These are phyloP conservation scores for Labyrinthula sp. DNA, from an alignment of 352 stramenopile genomes.

Conservation along the genomic window DNA sequence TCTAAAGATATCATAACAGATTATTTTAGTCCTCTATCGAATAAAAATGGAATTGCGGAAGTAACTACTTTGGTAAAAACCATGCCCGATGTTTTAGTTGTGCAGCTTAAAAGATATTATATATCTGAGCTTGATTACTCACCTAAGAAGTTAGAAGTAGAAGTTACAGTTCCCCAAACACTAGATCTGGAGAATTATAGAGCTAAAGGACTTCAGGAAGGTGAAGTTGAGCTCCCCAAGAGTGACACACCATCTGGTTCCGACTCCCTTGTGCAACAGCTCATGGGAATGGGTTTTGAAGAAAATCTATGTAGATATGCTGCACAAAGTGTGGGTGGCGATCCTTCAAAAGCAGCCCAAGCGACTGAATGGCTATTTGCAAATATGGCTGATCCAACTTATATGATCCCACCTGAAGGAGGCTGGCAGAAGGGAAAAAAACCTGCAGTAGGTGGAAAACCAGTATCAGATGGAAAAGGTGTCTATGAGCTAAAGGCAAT, in stretches of 20 bases:
- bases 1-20: conserved; percentile 69
- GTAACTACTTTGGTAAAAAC: conserved; percentile 44
- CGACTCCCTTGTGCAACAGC: conserved; percentile 66
- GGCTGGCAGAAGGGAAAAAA: too few relatives aligned
- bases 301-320: conserved; percentile 90
- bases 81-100: conserved; percentile 81
- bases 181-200: conserved; percentile 61
- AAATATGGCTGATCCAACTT: conserved; percentile 54
- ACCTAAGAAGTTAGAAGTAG: conserved; percentile 86
- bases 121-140: conserved; percentile 80
- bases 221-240: conserved; percentile 30
- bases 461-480: conserved; percentile 50
- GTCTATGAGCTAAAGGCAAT: conserved; percentile 87
- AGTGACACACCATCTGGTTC: conserved; percentile 34
- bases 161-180: conserved; percentile 75
- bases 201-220: conserved; percentile 44
- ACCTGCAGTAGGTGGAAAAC: conserved; percentile 26
- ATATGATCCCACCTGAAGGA: conserved; percentile 25
- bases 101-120: conserved; percentile 89
- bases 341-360: conserved; percentile 60
- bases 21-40: conserved; percentile 49
- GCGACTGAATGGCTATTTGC: conserved; percentile 93
- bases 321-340: conserved; percentile 64
- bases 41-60: conserved; percentile 21
- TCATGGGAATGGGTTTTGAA: conserved; percentile 92